Evolutionary conservation across 148 eudicot genomes (phyloP), one percentile per base, ranked within the genome.

Genomic region (Chenopodium berlandieri): DNA sequence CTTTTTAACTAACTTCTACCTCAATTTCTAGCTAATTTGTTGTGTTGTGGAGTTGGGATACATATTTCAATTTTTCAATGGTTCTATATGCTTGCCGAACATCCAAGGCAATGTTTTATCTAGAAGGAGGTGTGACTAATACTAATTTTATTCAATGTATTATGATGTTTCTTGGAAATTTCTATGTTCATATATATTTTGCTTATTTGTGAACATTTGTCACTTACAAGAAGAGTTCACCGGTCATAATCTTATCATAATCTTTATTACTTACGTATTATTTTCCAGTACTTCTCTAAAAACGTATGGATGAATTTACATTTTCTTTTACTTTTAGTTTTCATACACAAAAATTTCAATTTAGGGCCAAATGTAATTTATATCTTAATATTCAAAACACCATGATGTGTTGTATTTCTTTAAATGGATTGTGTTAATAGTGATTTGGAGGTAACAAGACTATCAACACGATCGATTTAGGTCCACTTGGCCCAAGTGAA

Each of bases 131-230:
- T 47, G 34, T 72, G 58, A 73, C 66, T 62, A 16, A 10, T 52
- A 13, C 20, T 54, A 17, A 2, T 56, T 56, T 56, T 3, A 8
- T 9, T 11, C 54, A 50, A 9, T 9, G 3, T 50, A 50, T 50
- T 50, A 69, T 37, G 23, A 4, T 71, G 48, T 44, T 40, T 40
- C 75, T 44, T 40, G 52, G 75, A 71, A 71, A 71, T 71, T 71
- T 20, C 75, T 40, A 8, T 40, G 8, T 44, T 71, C 7, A 9
- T 40, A 14, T 40, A 14, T 44, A 2, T 20, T 11, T 34, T 71
- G 11, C 23, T 71, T 16, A 32, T 14, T 37, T 71, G 13, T 71
- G 11, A 22, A 6, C 75, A 71, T 71, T 44, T 71, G 75, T 25
- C 54, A 44, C 31, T 20, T 40, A 1, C 13, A 71, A 71, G 16